Conservation (phyloP, 345 rosid genomes). For the Aquilaria yunnanensis region DNA sequence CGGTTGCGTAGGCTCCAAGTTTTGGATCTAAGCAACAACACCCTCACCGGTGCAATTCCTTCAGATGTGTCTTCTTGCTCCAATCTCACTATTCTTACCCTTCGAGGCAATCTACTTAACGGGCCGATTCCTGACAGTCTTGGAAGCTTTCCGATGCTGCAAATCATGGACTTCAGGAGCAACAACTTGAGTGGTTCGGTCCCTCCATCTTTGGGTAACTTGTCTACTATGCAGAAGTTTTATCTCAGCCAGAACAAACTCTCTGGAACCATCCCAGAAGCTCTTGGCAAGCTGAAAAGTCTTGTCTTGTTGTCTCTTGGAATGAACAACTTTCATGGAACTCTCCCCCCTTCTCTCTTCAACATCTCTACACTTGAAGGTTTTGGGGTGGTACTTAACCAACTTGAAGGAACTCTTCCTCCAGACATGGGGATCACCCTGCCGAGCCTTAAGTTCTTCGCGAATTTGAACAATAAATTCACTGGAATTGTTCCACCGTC, state of each 20-base stretch:
- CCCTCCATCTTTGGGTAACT: background rate
- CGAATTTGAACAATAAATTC: background rate
- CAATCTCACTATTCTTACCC: background rate
- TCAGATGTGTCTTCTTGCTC: constrained; percentile 13
- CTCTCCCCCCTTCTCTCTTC: constrained; percentile 7
- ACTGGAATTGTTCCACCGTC: constrained; percentile 3
- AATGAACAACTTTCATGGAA: background rate
- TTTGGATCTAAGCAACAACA: background rate
- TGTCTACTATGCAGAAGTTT: background rate
- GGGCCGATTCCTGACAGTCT: too few species aligned
- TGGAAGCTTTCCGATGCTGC: too few species aligned
- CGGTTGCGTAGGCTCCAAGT: constrained; percentile 1
- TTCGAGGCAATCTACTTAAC: background rate
- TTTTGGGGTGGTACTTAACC: background rate
- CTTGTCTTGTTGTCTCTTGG: background rate
- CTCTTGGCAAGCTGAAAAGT: background rate
- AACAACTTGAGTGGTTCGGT: background rate
- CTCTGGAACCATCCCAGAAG: constrained; percentile 4
- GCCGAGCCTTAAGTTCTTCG: background rate
- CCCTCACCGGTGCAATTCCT: constrained; percentile 10
- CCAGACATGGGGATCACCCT: background rate
- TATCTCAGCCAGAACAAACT: background rate
- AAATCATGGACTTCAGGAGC: too few species aligned
- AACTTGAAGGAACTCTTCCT: constrained; percentile 2
- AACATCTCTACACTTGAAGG: background rate